Evolutionary conservation across 2,329 filamentous ascomycete species (phyloP).

Genomic region (Colletotrichum aenigma): DNA sequence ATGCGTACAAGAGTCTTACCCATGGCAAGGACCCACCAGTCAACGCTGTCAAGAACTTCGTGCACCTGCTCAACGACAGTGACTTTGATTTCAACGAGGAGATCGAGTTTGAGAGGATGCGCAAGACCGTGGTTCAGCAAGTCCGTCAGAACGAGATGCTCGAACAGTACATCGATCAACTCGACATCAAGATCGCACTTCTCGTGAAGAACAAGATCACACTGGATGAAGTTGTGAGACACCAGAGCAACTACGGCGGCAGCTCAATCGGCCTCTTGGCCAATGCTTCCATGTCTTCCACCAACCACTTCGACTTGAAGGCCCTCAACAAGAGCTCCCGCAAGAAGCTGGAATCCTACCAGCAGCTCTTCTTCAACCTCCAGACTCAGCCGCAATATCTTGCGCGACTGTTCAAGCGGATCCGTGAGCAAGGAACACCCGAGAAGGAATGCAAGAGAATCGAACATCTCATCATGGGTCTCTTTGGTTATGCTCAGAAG

Average conservation of each 20-base stretch:
- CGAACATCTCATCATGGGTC: conserved; percentile 91
- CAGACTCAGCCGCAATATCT: conserved; percentile 97
- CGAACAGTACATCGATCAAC: conserved; percentile 96
- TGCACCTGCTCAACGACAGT: conserved; percentile 96
- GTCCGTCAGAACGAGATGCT: conserved; percentile 96
- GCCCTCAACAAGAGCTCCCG: conserved; percentile 96
- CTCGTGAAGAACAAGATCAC: conserved; percentile 99
- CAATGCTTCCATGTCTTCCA: conserved; percentile 85
- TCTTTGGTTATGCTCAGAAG: conserved; percentile 98
- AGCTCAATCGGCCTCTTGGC: conserved; percentile 84
- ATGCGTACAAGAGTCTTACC: conserved; percentile 97
- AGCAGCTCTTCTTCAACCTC: conserved; percentile 95
- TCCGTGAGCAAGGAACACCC: conserved; percentile 81
- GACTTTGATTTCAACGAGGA: conserved; percentile 99
- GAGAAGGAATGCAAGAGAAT: conserved; percentile 94
- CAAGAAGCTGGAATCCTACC: conserved; percentile 94
- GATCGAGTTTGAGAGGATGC: conserved; percentile 91
- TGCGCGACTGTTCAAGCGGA: conserved; percentile 81
- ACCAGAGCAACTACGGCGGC: conserved; percentile 95
- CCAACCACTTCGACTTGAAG: conserved; percentile 94
- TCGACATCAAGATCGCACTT: conserved; percentile 98
- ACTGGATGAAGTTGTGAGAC: conserved; percentile 93
- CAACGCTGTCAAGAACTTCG: conserved; percentile 96
- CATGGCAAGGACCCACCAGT: conserved; percentile 96
- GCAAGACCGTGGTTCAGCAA: conserved; percentile 96